phyloP scores from a whole-genome alignment of 805 yeast genomes.

The Lachancea sp. region DNA sequence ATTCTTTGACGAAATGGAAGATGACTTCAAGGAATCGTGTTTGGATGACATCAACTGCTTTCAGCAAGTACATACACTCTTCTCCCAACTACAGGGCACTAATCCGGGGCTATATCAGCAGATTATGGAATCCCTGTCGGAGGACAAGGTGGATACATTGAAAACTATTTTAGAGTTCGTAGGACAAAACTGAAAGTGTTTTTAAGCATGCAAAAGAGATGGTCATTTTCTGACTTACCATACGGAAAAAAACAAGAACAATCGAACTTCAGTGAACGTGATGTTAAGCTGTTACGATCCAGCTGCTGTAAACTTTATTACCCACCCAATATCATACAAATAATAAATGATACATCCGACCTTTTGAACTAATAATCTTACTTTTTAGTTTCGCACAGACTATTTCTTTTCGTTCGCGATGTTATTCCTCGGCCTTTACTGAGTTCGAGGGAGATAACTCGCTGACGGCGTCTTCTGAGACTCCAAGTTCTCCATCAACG shows the following conservation, averaged over 20 bases:
- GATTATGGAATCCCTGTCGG: slow-evolving; percentile 26
- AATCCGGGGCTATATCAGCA: slow-evolving; percentile 42
- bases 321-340: slow-evolving; percentile 1
- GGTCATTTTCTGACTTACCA: background rate
- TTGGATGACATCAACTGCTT: slow-evolving; percentile 71
- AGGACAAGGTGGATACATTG: slow-evolving; percentile 28
- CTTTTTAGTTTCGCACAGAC: background rate
- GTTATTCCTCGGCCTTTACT: slow-evolving; percentile 16
- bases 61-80: slow-evolving; percentile 52
- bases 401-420: too few relatives aligned
- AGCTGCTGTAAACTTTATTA: background rate
- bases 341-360: background rate
- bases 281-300: too few relatives aligned
- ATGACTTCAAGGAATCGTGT: slow-evolving; percentile 70
- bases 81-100: slow-evolving; percentile 41
- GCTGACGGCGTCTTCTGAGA: slow-evolving; percentile 4
- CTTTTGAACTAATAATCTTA: background rate
- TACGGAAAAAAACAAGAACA: background rate
- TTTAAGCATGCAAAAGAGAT: background rate
- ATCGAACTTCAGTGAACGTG: too few relatives aligned
- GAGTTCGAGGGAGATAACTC: slow-evolving; percentile 7
- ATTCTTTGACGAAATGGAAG: slow-evolving; percentile 56
- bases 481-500: slow-evolving; percentile 3
- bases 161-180: slow-evolving; percentile 32
- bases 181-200: slow-evolving; percentile 15